Evolutionary conservation across 1,139 yeast genomes (phyloP).

Genomic region (Hyphopichia fennica): DNA sequence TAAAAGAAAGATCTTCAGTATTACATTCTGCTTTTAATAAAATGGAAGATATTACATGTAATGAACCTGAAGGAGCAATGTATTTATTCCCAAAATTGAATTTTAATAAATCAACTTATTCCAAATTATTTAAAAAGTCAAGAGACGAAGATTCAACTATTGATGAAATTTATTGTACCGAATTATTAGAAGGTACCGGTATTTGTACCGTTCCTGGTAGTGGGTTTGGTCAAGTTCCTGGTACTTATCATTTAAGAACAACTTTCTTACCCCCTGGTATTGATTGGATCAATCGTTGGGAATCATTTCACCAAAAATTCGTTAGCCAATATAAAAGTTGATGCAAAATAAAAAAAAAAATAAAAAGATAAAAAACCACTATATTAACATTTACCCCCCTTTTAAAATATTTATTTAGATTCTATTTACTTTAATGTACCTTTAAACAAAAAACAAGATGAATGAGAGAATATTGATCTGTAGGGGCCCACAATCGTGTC

Average conservation of each 20-base stretch:
- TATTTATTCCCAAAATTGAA: conserved; percentile 82
- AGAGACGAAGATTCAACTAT: conserved; percentile 53
- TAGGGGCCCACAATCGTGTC: too few relatives aligned
- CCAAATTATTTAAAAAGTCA: conserved; percentile 63
- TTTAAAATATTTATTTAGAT: too few relatives aligned
- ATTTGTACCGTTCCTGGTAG: conserved; percentile 97
- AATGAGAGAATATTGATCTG: too few relatives aligned
- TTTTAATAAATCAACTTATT: conserved; percentile 48
- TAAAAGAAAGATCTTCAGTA: conserved; percentile 60
- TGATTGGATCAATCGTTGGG: conserved; percentile 82
- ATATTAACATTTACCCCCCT: too few relatives aligned
- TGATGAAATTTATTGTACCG: conserved; percentile 87
- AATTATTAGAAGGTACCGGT: conserved; percentile 84
- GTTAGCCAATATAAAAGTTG: conserved; percentile 23
- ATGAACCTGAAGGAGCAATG: conserved; percentile 96
- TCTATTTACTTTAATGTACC: too few relatives aligned
- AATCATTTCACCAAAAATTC: conserved; percentile 71
- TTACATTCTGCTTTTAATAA: conserved; percentile 68
- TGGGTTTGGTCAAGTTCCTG: conserved; percentile 91
- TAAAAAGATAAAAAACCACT: too few relatives aligned
- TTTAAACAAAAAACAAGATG: too few relatives aligned
- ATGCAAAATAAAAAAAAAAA: too few relatives aligned
- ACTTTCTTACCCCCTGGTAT: conserved; percentile 95
- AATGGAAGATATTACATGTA: conserved; percentile 82
- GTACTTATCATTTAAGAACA: conserved; percentile 89